Base-by-base conservation (phyloP, 2,329 filamentous ascomycete genomes). In the Talaromyces sp. region DNA sequence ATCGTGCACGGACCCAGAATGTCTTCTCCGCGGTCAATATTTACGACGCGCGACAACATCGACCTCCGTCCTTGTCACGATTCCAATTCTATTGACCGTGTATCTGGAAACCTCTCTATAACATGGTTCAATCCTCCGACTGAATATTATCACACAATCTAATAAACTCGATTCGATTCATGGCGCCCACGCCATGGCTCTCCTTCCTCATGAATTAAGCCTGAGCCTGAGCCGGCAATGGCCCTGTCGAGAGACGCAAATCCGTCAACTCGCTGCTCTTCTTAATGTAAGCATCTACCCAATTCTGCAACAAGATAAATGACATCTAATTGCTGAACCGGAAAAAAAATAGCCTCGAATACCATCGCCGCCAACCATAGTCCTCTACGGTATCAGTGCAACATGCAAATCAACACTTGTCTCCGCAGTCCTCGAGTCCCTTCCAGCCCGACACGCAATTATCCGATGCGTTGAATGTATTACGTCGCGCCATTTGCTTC, bases 321-420 rank as follows among this genome's bases (percentile, higher is more conserved):
- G 28, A n/a, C 2, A 4, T 8, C 28, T 2, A 19, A 13, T 8
- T 22, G n/a, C n/a, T n/a, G n/a, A n/a, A n/a, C n/a, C n/a, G n/a
- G n/a, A n/a, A n/a, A n/a, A n/a, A n/a, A n/a, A 51, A n/a, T 51
- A 77, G 74, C 67, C 69, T 41, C 37, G 58, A 15, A 62, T 86
- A n/a, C 86, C 89, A 31, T 86, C 84, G 58, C 89, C 88, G 58
- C 79, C 84, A 10, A 89, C 89, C 60, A 72, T 97, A 10, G 85
- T 97, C 21, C 73, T 95, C 51, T 86, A 97, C 71, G 94, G 94
- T 53, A 84, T 91, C 31, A 86, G 92, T 67, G 88, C 91, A 2
- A 96, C 92, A 0, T 93, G 91, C 40, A 97, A 97, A 76, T 89
- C 85, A 33, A 83, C 84, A 50, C 81, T 96, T 53, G 79, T 87